These are phyloP conservation scores for Pseudogymnoascus sp. DNA, from an alignment of 2,329 filamentous ascomycete species.

Conservation along the genomic window DNA sequence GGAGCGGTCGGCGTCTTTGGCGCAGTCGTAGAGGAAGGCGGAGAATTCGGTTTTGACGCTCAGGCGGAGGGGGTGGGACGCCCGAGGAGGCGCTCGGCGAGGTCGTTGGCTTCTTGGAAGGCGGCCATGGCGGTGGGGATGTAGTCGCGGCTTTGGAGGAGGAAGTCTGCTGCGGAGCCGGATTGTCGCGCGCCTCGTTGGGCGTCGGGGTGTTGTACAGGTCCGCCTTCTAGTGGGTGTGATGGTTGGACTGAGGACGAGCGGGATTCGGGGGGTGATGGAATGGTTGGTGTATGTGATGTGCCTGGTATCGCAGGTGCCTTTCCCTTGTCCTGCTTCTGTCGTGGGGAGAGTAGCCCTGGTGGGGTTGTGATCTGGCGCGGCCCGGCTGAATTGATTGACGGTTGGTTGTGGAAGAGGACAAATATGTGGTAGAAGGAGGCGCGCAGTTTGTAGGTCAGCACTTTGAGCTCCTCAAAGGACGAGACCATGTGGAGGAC, in stretches of 20 bases:
- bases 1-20: constrained; percentile 72
- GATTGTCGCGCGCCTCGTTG: constrained; percentile 33
- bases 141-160: constrained; percentile 74
- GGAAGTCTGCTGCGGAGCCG: constrained; percentile 58
- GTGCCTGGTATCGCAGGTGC: constrained; percentile 15
- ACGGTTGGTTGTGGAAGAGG: constrained; percentile 86
- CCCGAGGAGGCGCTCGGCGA: constrained; percentile 72
- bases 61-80: constrained; percentile 79
- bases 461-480: constrained; percentile 77
- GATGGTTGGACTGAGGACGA: constrained; percentile 29
- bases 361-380: constrained; percentile 34
- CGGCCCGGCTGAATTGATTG: constrained; percentile 40
- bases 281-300: constrained; percentile 14
- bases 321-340: constrained; percentile 28
- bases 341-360: constrained; percentile 25
- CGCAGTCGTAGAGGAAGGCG: constrained; percentile 89
- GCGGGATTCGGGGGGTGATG: constrained; percentile 19
- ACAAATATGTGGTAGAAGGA: constrained; percentile 97
- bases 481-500: constrained; percentile 77
- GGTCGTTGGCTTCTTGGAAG: constrained; percentile 68
- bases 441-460: constrained; percentile 85
- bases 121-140: constrained; percentile 73
- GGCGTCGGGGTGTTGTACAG: constrained; percentile 39
- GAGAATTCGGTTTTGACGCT: constrained; percentile 89
- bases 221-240: constrained; percentile 32